Evolutionary conservation across 2,329 filamentous ascomycete species (phyloP).

Genomic region (Colletotrichum sp.): DNA sequence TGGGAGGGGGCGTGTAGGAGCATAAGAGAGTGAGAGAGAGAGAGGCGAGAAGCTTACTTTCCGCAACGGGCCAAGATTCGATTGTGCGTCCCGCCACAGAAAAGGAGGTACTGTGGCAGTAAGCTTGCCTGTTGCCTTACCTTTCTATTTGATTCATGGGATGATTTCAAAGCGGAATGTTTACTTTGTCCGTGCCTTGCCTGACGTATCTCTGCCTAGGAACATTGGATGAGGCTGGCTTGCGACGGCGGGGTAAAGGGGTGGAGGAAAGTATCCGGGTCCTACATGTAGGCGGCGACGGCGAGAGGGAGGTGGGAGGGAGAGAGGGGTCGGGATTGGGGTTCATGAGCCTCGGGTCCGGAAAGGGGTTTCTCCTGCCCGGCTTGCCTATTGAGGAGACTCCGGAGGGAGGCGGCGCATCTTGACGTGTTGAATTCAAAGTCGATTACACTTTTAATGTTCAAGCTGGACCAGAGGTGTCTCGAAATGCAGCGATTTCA

Average conservation of each 20-base stretch:
- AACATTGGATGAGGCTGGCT: not conserved
- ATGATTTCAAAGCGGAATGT: not conserved
- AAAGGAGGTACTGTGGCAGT: not conserved
- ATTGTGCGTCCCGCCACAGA: not conserved
- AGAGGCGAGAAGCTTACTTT: not conserved
- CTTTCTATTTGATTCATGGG: not conserved
- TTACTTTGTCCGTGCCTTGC: not conserved
- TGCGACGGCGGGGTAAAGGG: constrained; percentile 1
- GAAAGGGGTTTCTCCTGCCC: not conserved
- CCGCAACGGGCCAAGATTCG: not conserved
- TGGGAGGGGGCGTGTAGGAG: not conserved
- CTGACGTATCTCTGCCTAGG: not conserved
- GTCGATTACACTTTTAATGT: not conserved
- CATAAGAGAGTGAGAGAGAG: not conserved
- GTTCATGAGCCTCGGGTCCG: constrained; percentile 7
- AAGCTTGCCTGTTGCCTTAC: not conserved
- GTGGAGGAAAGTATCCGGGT: not conserved
- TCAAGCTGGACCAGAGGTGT: not conserved
- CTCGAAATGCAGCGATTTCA: not conserved
- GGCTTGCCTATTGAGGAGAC: not conserved
- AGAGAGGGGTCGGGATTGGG: not conserved
- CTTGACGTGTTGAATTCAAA: not conserved
- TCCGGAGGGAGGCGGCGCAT: not conserved
- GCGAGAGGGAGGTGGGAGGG: not conserved
- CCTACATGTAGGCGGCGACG: not conserved